Conservation (phyloP, 2,329 filamentous ascomycete genomes). For the Sclerotinia glacialis region DNA sequence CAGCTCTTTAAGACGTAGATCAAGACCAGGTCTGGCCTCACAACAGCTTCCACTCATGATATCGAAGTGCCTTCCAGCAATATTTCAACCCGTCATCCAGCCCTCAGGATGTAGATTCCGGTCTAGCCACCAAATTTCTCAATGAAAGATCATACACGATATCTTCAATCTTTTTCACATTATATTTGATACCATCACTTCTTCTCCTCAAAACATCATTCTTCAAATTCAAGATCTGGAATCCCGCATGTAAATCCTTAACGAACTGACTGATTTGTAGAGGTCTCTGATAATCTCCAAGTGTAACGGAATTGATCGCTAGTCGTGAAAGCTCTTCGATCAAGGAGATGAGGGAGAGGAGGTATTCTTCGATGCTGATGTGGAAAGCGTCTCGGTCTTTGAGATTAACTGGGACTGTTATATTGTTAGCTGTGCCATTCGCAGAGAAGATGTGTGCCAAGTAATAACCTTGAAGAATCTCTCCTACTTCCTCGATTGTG, state of each 20-base stretch:
- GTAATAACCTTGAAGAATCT: slow-evolving; percentile 61
- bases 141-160: slow-evolving; percentile 94
- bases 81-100: not conserved
- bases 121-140: slow-evolving; percentile 68
- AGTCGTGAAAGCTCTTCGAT: slow-evolving; percentile 88
- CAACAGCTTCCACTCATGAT: not conserved
- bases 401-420: slow-evolving; percentile 79
- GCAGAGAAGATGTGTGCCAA: not conserved
- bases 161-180: slow-evolving; percentile 96
- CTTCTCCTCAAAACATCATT: slow-evolving; percentile 87
- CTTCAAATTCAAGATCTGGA: slow-evolving; percentile 96
- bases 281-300: slow-evolving; percentile 83
- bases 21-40: not conserved
- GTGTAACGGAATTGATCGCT: slow-evolving; percentile 89
- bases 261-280: slow-evolving; percentile 87
- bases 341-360: slow-evolving; percentile 80
- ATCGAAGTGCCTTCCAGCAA: not conserved
- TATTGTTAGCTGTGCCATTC: slow-evolving; percentile 24
- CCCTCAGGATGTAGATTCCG: slow-evolving; percentile 20
- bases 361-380: slow-evolving; percentile 94
- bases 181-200: slow-evolving; percentile 93
- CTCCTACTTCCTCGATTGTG: slow-evolving; percentile 83
- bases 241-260: slow-evolving; percentile 92
- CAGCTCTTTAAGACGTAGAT: not conserved
- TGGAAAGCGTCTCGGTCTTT: slow-evolving; percentile 91